Evolutionary conservation across 148 eudicot species (phyloP), one percentile per base, ranked within the genome.

Genomic region (Suaeda aralocaspica): DNA sequence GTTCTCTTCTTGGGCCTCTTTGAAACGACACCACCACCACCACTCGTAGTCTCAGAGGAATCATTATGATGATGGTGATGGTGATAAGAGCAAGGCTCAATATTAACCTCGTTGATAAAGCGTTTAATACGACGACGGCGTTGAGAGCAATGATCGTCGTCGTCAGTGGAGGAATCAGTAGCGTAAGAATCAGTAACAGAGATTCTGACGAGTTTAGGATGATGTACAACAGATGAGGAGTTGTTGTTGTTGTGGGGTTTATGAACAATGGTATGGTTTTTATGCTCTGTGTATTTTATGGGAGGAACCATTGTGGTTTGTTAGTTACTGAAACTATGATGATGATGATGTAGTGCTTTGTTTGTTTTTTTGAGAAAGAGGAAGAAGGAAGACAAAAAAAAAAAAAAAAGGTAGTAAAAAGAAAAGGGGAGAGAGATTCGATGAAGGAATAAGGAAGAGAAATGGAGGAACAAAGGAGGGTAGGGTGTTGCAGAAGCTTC

Each of bases 121-220:
- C 78, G 83, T 58, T 76, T 86, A 16, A 91, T 70, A 18, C 90
- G 78, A 25, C 72, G n/a, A n/a, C n/a, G 81, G 18, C n/a, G n/a
- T 24, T 10, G 52, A 2, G 7, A 11, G 14, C 5, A 33, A 36
- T 7, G 0, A 1, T 16, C 5, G 13, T 75, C 84, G n/a, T n/a
- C n/a, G 57, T 89, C 96, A 36, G 87, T 73, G 24, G 97, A 92
- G 1, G 90, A 85, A 61, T 91, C 97, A 18, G 94, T 91, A 0
- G 94, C 97, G 29, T 91, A 83, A 14, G 77, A 73, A 55, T 91
- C 97, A 1, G 89, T 87, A 42, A 83, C 86, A 9, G 88, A 76
- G 31, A 91, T 83, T 60, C 94, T 78, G 0, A 91, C 86, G 7
- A 79, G 51, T 60, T 75, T 85, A 0, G 90, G 77, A 19, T 21